Evolutionary conservation across 495 filamentous ascomycete species (phyloP).

Genomic region (Staphylotrichum longicolle): DNA sequence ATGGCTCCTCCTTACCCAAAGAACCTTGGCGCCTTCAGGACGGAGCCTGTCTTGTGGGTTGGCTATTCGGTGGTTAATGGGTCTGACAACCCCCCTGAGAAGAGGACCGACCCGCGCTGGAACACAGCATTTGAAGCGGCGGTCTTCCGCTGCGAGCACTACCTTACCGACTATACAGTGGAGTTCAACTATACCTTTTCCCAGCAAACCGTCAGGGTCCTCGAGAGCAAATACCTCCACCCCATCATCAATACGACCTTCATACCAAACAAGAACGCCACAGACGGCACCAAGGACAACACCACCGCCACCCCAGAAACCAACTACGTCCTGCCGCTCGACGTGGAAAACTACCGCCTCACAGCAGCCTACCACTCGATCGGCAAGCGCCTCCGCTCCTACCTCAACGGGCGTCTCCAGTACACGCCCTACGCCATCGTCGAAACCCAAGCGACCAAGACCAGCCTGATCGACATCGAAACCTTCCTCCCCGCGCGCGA

Average conservation of each 20-base stretch:
- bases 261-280: constrained; percentile 15
- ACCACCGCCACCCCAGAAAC: constrained; percentile 24
- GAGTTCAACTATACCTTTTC: constrained; percentile 31
- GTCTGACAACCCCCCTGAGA: constrained; percentile 14
- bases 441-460: constrained; percentile 23
- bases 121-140: constrained; percentile 22
- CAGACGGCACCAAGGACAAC: constrained; percentile 30
- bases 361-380: constrained; percentile 31
- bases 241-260: constrained; percentile 29
- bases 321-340: constrained; percentile 28
- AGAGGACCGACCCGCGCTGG: constrained; percentile 7
- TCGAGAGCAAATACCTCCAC: constrained; percentile 20
- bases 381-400: constrained; percentile 21
- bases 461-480: constrained; percentile 26
- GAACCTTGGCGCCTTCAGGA: constrained; percentile 28
- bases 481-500: constrained; percentile 21
- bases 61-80: constrained; percentile 19
- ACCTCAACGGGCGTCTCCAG: constrained; percentile 23
- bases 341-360: constrained; percentile 26
- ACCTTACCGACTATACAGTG: constrained; percentile 29
- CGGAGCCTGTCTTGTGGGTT: constrained; percentile 33
- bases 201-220: constrained; percentile 21
- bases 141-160: constrained; percentile 32
- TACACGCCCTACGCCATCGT: constrained; percentile 11
- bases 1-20: constrained; percentile 22